These are phyloP conservation scores for Trypanosomatidae sp. DNA, from an alignment of 208 protist genomes.

Conservation along the genomic window DNA sequence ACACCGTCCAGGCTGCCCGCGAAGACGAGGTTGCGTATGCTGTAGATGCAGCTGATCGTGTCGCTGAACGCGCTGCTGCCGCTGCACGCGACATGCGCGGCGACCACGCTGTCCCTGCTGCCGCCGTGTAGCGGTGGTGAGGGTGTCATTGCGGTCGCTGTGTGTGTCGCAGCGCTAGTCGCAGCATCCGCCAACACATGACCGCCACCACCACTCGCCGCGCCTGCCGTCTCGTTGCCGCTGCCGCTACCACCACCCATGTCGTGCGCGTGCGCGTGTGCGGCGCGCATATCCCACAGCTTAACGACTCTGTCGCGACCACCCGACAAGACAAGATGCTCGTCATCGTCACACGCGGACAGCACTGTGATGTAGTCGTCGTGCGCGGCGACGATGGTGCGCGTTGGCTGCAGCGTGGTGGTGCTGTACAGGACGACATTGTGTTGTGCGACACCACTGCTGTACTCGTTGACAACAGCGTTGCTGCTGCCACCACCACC, in stretches of 20 bases:
- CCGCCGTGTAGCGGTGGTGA: no score
- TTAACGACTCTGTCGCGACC: slow-evolving; percentile 51
- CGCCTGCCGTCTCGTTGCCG: background rate
- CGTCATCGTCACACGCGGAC: slow-evolving; percentile 29
- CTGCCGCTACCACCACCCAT: no score
- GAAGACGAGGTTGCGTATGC: slow-evolving; percentile 30
- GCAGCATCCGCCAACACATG: no score
- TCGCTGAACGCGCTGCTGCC: no score
- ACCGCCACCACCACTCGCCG: background rate
- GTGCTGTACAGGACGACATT: slow-evolving; percentile 25
- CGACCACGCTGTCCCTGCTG: no score
- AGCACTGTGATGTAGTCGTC: slow-evolving; percentile 64
- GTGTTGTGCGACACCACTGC: slow-evolving; percentile 15
- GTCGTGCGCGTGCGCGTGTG: no score
- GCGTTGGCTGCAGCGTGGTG: slow-evolving; percentile 18
- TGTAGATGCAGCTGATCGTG: slow-evolving; percentile 51
- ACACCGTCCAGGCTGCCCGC: slow-evolving; percentile 52
- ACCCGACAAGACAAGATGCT: slow-evolving; percentile 47
- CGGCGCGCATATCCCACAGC: slow-evolving; percentile 73
- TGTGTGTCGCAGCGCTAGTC: no score
- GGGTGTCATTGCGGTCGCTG: no score
- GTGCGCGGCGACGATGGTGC: slow-evolving; percentile 33
- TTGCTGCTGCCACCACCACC: background rate
- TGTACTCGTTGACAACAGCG: background rate
- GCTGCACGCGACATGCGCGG: no score